A percentile compares a stretch with the other conserved stretches of the same genome.
Evolutionary conservation across 495 filamentous ascomycete species (phyloP).

Genomic region (Neurospora sp.): DNA sequence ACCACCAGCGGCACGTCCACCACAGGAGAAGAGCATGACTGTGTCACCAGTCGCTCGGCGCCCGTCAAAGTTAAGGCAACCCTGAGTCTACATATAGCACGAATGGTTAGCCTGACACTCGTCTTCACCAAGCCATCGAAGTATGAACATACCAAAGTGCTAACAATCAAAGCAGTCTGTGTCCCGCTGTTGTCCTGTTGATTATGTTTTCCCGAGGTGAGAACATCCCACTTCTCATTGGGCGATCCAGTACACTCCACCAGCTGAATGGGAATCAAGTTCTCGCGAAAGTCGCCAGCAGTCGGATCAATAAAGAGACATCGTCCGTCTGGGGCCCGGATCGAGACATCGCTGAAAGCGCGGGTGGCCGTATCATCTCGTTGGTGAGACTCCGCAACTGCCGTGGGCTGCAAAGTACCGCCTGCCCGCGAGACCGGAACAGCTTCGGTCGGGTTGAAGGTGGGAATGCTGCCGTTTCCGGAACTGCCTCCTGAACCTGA

Average conservation of each 20-base stretch:
- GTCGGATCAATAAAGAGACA: conserved; percentile 45
- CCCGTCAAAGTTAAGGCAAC: conserved; percentile 42
- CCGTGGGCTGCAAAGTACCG: conserved; percentile 36
- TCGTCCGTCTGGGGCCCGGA: conserved; percentile 38
- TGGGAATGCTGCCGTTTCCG: conserved; percentile 15
- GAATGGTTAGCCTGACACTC: not conserved
- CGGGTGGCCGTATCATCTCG: conserved; percentile 38
- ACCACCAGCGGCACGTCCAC: conserved; percentile 42
- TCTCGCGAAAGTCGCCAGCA: conserved; percentile 45
- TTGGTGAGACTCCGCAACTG: conserved; percentile 35
- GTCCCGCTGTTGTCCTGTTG: conserved; percentile 14
- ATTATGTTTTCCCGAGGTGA: conserved; percentile 43
- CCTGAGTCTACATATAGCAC: conserved; percentile 25
- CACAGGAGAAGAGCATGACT: conserved; percentile 43
- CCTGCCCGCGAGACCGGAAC: conserved; percentile 42
- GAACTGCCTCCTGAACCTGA: not conserved
- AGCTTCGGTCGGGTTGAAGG: conserved; percentile 33
- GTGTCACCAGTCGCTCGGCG: conserved; percentile 34
- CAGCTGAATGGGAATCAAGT: conserved; percentile 40
- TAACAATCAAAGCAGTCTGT: conserved; percentile 35
- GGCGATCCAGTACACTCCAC: conserved; percentile 34
- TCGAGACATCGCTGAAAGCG: conserved; percentile 34
- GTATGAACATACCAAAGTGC: conserved; percentile 28
- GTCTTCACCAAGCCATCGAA: not conserved
- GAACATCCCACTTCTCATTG: conserved; percentile 45